These are phyloP conservation scores for Epichloe gansuensis DNA, from an alignment of 2,329 filamentous ascomycete genomes.

Conservation along the genomic window DNA sequence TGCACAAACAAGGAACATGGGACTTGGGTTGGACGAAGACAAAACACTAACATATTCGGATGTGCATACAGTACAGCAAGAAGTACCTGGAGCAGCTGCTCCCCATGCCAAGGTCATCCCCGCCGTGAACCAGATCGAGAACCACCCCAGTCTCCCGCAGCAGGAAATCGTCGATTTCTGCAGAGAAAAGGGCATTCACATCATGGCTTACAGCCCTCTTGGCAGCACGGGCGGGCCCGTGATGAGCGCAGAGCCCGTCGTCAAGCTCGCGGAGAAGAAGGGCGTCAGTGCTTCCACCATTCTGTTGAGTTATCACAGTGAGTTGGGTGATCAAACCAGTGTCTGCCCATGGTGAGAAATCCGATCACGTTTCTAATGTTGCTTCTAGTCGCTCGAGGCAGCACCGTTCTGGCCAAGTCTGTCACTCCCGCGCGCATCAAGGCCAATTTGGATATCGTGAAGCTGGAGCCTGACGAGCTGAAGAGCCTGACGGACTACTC, in stretches of 20 bases:
- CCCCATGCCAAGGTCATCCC: slow-evolving; percentile 40
- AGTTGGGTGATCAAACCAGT: slow-evolving; percentile 17
- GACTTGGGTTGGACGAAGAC: background rate
- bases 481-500: slow-evolving; percentile 48
- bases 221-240: slow-evolving; percentile 53
- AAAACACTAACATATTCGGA: background rate
- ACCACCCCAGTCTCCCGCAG: slow-evolving; percentile 60
- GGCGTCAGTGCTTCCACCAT: slow-evolving; percentile 48
- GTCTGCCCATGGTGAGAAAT: too few relatives aligned
- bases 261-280: slow-evolving; percentile 53
- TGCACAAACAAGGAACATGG: background rate
- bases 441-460: slow-evolving; percentile 54
- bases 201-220: slow-evolving; percentile 61
- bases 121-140: slow-evolving; percentile 62
- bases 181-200: slow-evolving; percentile 53
- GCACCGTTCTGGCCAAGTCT: slow-evolving; percentile 62
- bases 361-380: too few relatives aligned
- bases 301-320: slow-evolving; percentile 61
- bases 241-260: slow-evolving; percentile 48
- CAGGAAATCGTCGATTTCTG: slow-evolving; percentile 60
- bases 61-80: slow-evolving; percentile 35
- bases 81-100: slow-evolving; percentile 44
- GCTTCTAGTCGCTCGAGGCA: slow-evolving; percentile 50
- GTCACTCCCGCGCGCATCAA: slow-evolving; percentile 57
- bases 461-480: slow-evolving; percentile 50